Evolutionary conservation across 306 rosid genomes (phyloP), one percentile per base, ranked within the genome.

Genomic region (Pterocarpus macrocarpus): DNA sequence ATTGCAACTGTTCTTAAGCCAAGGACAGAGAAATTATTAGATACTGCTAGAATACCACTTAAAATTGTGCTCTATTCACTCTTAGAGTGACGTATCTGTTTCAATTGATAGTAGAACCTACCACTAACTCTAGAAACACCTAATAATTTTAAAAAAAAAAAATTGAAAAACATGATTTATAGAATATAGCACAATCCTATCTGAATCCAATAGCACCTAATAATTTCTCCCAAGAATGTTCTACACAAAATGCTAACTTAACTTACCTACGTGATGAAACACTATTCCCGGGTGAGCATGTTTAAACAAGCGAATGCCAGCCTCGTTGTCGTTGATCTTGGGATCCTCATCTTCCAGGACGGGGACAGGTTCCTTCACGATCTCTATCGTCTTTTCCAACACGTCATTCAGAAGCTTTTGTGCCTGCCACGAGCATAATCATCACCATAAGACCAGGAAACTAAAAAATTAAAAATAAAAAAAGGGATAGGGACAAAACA

Each of bases 301-400:
- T 47, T 89, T 95, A 77, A 95, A 95, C 90, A 95, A 88, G 41
- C 94, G 95, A 72, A 95, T 71, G 61, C 92, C 90, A 33, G 82
- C 83, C 62, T 87, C 98, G 30, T 84, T 81, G 59, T 86, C 97
- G 49, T 84, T 41, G 82, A 8, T 73, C 2, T 71, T 16, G 59
- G 90, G 84, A 79, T 89, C 90, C 69, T 81, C 86, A 77, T 81
- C 86, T 73, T 85, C 74, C 12, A 75, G 79, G 79, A 65, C 71
- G 63, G 39, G 34, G 52, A 41, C 47, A 75, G 93, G 83, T 66
- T 81, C 83, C 43, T 78, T 86, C 73, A 91, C 98, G 64, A 93
- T 83, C 87, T 84, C 96, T 74, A 95, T 67, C 7, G 88, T 73
- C 36, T 85, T 89, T 74, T 90, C 98, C 83, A 95, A 76, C 7